A percentile compares a stretch with the other conserved stretches of the same genome.
Conservation (phyloP, 352 stramenopile genomes). For the Globisporangium cylindrosporum region DNA sequence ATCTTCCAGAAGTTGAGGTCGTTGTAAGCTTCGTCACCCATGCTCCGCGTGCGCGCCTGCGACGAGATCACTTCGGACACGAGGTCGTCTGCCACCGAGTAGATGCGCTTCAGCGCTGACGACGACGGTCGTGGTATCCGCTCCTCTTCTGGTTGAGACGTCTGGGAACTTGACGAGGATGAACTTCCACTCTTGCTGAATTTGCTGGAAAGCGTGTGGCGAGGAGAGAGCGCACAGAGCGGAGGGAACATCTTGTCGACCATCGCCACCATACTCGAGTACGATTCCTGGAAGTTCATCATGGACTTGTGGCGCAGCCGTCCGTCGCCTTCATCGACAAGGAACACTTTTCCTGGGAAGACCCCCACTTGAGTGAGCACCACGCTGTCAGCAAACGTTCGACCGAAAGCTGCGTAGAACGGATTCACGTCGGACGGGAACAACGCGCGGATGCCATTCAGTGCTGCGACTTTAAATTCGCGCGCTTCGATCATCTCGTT, state of each 20-base stretch:
- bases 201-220: constrained; percentile 5
- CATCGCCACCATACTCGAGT: constrained; percentile 49
- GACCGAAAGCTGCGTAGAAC: constrained; percentile 84
- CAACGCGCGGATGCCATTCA: constrained; percentile 57
- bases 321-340: constrained; percentile 54
- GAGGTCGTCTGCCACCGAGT: constrained; percentile 32
- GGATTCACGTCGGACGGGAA: constrained; percentile 79
- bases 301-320: constrained; percentile 58
- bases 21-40: constrained; percentile 83
- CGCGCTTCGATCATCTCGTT: constrained; percentile 46
- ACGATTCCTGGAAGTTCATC: constrained; percentile 67
- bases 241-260: constrained; percentile 79
- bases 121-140: constrained; percentile 12
- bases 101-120: constrained; percentile 7
- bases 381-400: constrained; percentile 46
- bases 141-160: neutral
- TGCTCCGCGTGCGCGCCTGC: constrained; percentile 43
- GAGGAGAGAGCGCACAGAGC: constrained; percentile 38
- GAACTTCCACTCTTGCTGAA: neutral
- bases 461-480: constrained; percentile 64
- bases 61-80: constrained; percentile 53
- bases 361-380: constrained; percentile 75
- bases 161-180: neutral
- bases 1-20: constrained; percentile 87
- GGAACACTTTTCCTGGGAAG: constrained; percentile 72